Evolutionary conservation across 257 asterid species (phyloP), one percentile per base, ranked within the genome.

Genomic region (Plantago elongata): DNA sequence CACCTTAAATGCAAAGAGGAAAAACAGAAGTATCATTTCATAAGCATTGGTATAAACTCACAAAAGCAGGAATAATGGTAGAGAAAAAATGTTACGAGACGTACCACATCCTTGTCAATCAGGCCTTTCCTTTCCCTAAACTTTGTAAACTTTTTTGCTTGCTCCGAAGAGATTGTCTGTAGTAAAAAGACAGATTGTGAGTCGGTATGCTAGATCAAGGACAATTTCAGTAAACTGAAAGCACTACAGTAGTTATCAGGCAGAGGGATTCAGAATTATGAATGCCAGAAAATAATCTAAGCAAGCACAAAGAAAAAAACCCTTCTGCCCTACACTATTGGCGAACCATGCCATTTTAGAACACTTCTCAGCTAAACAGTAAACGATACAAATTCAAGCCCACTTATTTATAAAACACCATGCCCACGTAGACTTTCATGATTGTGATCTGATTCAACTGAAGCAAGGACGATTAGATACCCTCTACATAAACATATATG

Each of bases 61-160:
- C 9, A 7, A 54, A 11, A 6, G 59, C 9, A 54, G 34, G 34
- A 54, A 12, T 1, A 5, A 27, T n/a, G 9, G 47, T 67, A 54
- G 7, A 45, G 43, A 62, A 16, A 40, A 62, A 16, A 40, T 57
- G 18, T 59, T n/a, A 0, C 0, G 42, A 5, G 44, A 46, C 75
- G 57, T 83, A 93, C 99, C 94, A 93, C 99, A 68, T 93, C 99
- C 86, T 93, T 93, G 76, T 87, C 97, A 22, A 93, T 89, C 54
- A 89, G 95, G 76, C 90, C 82, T 81, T 89, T 93, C 84, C 99
- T 93, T 84, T 89, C 99, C 72, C 97, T 83, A 75, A 85, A 93
- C 77, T 93, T 93, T 22, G 96, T 85, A 77, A 89, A 93, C 75
- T 88, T 87, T 65, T 77, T 87, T 7, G 97, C 90, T 73, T 93